These are phyloP conservation scores for Backusella parvicylindrica DNA, from an alignment of 192 early-diverging fungal species.

Conservation along the genomic window DNA sequence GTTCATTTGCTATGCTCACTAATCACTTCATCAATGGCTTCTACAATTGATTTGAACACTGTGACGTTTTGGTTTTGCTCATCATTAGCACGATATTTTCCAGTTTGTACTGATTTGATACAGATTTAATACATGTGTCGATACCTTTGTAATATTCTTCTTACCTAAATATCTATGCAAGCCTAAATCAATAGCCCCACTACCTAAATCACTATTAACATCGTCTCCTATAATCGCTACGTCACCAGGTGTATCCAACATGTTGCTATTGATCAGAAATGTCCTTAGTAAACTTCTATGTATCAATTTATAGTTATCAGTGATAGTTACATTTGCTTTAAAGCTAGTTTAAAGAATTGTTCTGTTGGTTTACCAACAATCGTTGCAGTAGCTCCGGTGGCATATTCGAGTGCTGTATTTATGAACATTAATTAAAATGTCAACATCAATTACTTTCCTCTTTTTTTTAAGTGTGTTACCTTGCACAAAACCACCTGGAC, in stretches of 20 bases:
- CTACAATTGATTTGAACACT: constrained; percentile 63
- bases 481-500: constrained; percentile 88
- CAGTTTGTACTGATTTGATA: constrained; percentile 60
- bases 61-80: constrained; percentile 35
- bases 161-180: constrained; percentile 51
- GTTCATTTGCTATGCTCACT: neutral
- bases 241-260: constrained; percentile 38
- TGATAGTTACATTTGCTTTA: constrained; percentile 60
- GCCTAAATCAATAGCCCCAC: constrained; percentile 72
- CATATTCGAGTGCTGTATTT: constrained; percentile 66
- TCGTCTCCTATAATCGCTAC: constrained; percentile 91
- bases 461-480: constrained; percentile 4
- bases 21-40: constrained; percentile 61
- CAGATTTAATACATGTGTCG: neutral
- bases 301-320: neutral
- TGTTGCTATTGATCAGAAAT: neutral
- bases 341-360: constrained; percentile 74
- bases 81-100: constrained; percentile 79
- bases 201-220: constrained; percentile 77
- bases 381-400: constrained; percentile 58
- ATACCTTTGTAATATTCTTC: neutral
- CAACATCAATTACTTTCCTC: neutral
- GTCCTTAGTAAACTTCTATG: neutral
- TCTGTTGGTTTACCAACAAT: constrained; percentile 81
- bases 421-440: neutral